Evolutionary conservation across 495 filamentous ascomycete species (phyloP), one percentile per base, ranked within the genome.

Genomic region (Aspergillus sparsus): DNA sequence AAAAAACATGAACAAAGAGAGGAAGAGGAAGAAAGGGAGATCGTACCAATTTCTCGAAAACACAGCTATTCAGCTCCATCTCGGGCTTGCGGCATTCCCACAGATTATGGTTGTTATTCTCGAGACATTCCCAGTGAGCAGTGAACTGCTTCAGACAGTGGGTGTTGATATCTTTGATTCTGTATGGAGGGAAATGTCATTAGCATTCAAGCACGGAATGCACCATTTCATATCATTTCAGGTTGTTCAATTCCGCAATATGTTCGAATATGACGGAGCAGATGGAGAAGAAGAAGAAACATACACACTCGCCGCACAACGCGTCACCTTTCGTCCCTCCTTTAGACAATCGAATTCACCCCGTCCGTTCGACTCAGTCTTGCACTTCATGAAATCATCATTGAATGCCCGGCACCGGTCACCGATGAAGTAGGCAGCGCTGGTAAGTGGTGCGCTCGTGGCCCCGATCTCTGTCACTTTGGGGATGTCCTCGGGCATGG

Each of bases 331-430:
- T 72, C 94, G 82, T 42, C 94, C 94, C 77, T 99, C 94, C 83
- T 89, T 90, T 82, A 99, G 75, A 75, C 94, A 99, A 56, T 97
- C 92, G 50, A 95, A 74, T 80, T 98, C 95, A 61, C 93, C 95
- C 75, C 80, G 84, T 55, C 94, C 95, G 53, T 86, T 83, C 49
- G 90, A 83, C 80, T 96, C 90, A 52, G 83, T 89, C 87, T 98
- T 99, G 86, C 94, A 99, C 77, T 94, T 86, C 92, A 99, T 98
- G 77, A 86, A 99, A 77, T 99, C 94, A 79, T 99, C 94, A 77
- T 97, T 98, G 80, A 91, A 99, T 49, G 89, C 81, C 69, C 84
- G 87, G 85, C 94, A 99, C 66, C 93, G 86, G 61, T 91, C 92
- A 49, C 94, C 94, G 73, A 99, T 99, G 71, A 97, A 98, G 83